Conservation (phyloP, 2,329 filamentous ascomycete species). For the Metarhizium humberi region DNA sequence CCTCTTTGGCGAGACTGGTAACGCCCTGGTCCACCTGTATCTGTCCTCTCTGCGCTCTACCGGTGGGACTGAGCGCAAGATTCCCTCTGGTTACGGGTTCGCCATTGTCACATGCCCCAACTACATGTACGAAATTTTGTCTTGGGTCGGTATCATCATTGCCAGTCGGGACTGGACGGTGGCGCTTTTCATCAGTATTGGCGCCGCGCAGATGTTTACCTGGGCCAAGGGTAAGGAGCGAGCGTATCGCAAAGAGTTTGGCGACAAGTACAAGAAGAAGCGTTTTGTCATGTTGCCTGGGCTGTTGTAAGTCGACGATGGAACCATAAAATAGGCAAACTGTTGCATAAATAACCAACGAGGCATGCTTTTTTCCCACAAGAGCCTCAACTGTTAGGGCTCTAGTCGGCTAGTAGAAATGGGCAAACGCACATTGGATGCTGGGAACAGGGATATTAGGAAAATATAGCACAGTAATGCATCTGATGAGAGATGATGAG, state of each 20-base stretch:
- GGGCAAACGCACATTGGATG: no score
- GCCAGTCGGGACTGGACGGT: constrained; percentile 74
- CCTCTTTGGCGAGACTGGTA: constrained; percentile 68
- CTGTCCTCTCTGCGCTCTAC: constrained; percentile 67
- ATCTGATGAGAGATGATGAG: not conserved
- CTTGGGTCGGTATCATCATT: constrained; percentile 77
- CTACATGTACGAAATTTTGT: constrained; percentile 85
- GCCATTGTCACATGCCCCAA: constrained; percentile 87
- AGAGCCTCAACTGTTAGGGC: not conserved
- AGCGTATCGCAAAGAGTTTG: constrained; percentile 83
- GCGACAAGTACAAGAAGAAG: constrained; percentile 94
- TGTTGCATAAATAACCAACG: not conserved
- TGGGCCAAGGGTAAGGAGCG: constrained; percentile 93
- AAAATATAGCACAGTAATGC: no score
- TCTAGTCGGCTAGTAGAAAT: no score
- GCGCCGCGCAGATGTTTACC: constrained; percentile 67
- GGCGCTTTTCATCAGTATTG: constrained; percentile 64
- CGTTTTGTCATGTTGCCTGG: constrained; percentile 73
- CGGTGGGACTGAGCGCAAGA: constrained; percentile 78
- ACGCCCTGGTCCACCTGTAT: constrained; percentile 70
- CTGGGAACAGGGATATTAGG: no score
- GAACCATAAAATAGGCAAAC: not conserved
- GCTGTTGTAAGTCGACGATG: constrained; percentile 44
- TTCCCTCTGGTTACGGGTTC: constrained; percentile 81
- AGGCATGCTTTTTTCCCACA: not conserved